Percentiles rank a stretch among this genome's conserved stretches.
phyloP scores from a whole-genome alignment of 2,329 filamentous ascomycete species.

The Exophiala calicioides region DNA sequence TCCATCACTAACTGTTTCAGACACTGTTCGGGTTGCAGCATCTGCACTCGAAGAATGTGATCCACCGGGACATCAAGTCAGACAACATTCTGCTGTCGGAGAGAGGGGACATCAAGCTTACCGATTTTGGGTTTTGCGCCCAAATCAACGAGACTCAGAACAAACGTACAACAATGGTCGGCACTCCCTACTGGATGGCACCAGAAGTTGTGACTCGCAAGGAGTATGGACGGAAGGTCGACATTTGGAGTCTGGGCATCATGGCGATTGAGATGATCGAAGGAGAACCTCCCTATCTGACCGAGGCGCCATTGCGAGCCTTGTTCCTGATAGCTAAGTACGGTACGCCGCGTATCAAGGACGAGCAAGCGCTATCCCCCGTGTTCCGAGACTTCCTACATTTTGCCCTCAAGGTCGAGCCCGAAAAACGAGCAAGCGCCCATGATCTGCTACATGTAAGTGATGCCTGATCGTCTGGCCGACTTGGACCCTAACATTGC shows the following conservation, averaged over 20 bases:
- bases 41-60: constrained; percentile 94
- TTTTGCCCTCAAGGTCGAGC: constrained; percentile 93
- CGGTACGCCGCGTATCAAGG: constrained; percentile 91
- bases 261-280: constrained; percentile 99
- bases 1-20: constrained; percentile 39
- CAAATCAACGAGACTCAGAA: constrained; percentile 97
- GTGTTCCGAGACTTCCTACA: constrained; percentile 92
- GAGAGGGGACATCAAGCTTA: constrained; percentile 96
- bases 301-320: constrained; percentile 87
- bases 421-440: constrained; percentile 92
- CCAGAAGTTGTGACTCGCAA: constrained; percentile 96
- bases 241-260: constrained; percentile 97
- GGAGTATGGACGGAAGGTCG: constrained; percentile 96
- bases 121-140: constrained; percentile 97
- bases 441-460: constrained; percentile 89
- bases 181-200: constrained; percentile 99
- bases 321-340: constrained; percentile 97
- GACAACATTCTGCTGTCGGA: constrained; percentile 94
- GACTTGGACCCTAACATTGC: constrained; percentile 4
- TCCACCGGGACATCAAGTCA: constrained; percentile 98
- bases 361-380: constrained; percentile 95
- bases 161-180: constrained; percentile 98
- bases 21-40: constrained; percentile 90
- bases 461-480: constrained; percentile 26
- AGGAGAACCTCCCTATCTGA: constrained; percentile 94